Evolutionary conservation across 345 rosid genomes (phyloP).

Genomic region (Noccaea bulbosa): DNA sequence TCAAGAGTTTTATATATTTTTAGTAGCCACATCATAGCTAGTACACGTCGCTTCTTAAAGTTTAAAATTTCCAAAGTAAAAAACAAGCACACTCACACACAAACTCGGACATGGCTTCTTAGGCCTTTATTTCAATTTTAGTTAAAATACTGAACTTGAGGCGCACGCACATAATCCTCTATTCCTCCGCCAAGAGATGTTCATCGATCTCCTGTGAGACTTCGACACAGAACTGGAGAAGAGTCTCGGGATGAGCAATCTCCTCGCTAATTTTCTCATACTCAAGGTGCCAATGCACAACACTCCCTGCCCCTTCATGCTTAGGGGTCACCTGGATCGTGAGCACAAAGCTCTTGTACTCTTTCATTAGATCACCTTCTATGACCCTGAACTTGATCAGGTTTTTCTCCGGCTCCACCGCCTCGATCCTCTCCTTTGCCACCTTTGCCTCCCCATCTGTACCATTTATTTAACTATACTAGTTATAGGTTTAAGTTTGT

Average conservation of each 20-base stretch:
- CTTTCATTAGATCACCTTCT: conserved; percentile 42
- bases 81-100: conserved; percentile 16
- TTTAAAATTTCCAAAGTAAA: conserved; percentile 14
- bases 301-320: conserved; percentile 26
- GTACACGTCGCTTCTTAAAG: conserved; percentile 13
- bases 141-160: not conserved
- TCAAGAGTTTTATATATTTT: not conserved
- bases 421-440: conserved; percentile 41
- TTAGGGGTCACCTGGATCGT: conserved; percentile 40
- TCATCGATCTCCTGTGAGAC: conserved; percentile 44
- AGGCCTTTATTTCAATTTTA: conserved; percentile 23
- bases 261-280: conserved; percentile 47
- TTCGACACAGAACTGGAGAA: conserved; percentile 39
- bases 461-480: not conserved
- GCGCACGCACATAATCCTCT: conserved; percentile 10
- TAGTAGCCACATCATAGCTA: conserved; percentile 11
- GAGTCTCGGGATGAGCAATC: conserved; percentile 44
- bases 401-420: conserved; percentile 35
- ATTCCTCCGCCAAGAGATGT: conserved; percentile 37
- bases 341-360: conserved; percentile 33
- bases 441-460: conserved; percentile 40
- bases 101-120: conserved; percentile 23
- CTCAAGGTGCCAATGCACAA: conserved; percentile 45
- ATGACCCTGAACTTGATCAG: conserved; percentile 31
- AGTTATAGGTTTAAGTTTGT: not conserved